These are phyloP conservation scores for Cladosporium oxysporum DNA, from an alignment of 2,329 filamentous ascomycete species.

Conservation along the genomic window DNA sequence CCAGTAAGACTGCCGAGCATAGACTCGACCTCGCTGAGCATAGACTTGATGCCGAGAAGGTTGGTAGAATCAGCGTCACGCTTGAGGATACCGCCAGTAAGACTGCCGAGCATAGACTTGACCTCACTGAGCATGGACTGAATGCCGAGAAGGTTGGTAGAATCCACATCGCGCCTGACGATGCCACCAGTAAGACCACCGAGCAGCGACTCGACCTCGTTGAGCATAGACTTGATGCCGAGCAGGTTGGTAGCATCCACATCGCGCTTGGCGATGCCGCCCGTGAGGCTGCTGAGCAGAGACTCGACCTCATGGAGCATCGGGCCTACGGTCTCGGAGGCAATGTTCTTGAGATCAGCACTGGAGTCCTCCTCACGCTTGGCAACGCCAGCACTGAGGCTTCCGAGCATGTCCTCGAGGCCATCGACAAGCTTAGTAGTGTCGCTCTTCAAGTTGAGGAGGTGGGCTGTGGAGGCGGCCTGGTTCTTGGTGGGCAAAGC, in stretches of 20 bases:
- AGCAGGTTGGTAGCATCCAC: neutral
- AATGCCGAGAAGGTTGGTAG: neutral
- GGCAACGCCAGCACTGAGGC: neutral
- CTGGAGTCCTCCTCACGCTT: neutral
- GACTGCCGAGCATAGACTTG: neutral
- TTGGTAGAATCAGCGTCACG: neutral
- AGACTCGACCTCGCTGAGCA: neutral
- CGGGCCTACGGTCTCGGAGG: neutral
- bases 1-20: neutral
- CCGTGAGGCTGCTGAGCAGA: too few relatives aligned
- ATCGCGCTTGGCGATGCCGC: neutral
- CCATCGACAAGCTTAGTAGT: neutral
- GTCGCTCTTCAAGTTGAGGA: neutral
- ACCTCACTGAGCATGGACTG: neutral
- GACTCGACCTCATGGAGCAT: neutral
- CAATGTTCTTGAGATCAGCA: neutral
- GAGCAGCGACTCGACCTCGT: neutral
- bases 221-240: neutral
- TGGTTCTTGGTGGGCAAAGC: constrained; percentile 5
- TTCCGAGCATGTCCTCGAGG: neutral
- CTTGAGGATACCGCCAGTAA: neutral
- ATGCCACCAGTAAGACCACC: neutral
- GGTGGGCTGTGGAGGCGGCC: neutral
- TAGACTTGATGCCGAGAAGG: neutral
- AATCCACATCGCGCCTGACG: neutral